Evolutionary conservation across 1,284 basidiomycete species (phyloP), one percentile per base, ranked within the genome.

Genomic region (Phaffia rhodozyma): DNA sequence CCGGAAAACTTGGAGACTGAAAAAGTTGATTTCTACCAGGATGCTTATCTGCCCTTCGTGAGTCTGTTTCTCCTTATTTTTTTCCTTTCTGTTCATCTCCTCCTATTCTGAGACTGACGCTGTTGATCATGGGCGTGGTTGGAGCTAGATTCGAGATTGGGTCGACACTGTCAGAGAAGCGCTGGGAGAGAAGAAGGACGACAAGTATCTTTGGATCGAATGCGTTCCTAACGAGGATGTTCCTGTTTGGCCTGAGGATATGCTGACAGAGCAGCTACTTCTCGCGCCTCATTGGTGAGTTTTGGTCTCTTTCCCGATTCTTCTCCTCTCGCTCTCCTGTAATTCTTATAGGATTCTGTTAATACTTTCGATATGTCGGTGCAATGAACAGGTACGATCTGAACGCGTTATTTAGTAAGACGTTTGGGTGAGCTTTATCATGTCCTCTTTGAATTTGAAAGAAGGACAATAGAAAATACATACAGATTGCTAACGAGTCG

Each of bases 181-280:
- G 50, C 25, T 70, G 68, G 47, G 61, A 38, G 29, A 62, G n/a
- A 34, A 52, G 43, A 78, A 13, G 4, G 74, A 74, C 11, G 79
- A 83, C n/a, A 88, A 87, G 75, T 76, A 90, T 67, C 76, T 87
- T 0, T 86, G 91, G 68, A 78, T 86, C 1, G 91, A 92, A 70
- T 81, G 86, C 18, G 86, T 97, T 66, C 92, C 92, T 6, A 96
- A 97, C 70, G 91, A 97, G 86, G 88, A 85, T 69, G 90, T 88
- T 71, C 88, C 90, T 0, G 66, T 78, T 1, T 92, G 88, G 86
- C 86, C 84, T 0, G 69, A 77, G 29, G 81, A 84, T 53, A 77
- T 80, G 48, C 82, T 82, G 52, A 80, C 86, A 5, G 72, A 78
- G 0, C 88, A 90, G 68, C 84, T 96, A 80, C 84, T 94, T 5